Evolutionary conservation across 176 grass and related monocot genomes (phyloP), one percentile per base, ranked within the genome.

Genomic region (Thinopyrum elongatum): DNA sequence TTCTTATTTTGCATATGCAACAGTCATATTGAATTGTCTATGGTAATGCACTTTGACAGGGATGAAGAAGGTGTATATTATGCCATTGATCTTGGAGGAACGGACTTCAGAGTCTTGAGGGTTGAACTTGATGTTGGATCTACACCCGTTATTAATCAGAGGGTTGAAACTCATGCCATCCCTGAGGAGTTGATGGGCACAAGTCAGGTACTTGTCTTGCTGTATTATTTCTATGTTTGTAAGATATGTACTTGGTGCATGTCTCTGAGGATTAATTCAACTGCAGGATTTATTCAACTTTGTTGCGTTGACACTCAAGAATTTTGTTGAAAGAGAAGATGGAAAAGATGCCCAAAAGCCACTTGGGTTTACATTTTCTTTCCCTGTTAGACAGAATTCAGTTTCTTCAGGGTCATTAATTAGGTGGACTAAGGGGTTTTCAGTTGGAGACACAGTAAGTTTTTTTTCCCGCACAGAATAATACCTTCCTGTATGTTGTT

Each of bases 361-460:
- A 7, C 87, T 99, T 84, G 97, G 94, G 70, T 96, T 99, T 88
- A 96, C 97, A 44, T 99, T 99, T 93, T 96, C 97, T 88, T 99
- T 99, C 82, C 97, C 97, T 76, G 82, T 99, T 70, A 91, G 70
- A 88, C 97, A 99, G 85, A 91, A 28, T 68, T 99, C 97, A 80
- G 84, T 99, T 65, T 93, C 90, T 91, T 96, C 92, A 31, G 97
- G 97, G 47, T 77, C 88, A 83, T 91, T 99, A 75, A 92, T 96
- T 76, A 93, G 90, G 67, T 99, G 97, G 94, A 99, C 94, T 34
- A 93, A 99, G 92, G 90, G 97, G 22, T 93, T 96, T 75, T 86
- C 92, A 8, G 86, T 99, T 80, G 82, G 80, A 93, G 89, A 99
- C 86, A 81, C 55, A 85, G 97, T 99, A 93, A 93, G 87, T 38